phyloP scores from a whole-genome alignment of 441 rosid species.

The Croton laevigatus region DNA sequence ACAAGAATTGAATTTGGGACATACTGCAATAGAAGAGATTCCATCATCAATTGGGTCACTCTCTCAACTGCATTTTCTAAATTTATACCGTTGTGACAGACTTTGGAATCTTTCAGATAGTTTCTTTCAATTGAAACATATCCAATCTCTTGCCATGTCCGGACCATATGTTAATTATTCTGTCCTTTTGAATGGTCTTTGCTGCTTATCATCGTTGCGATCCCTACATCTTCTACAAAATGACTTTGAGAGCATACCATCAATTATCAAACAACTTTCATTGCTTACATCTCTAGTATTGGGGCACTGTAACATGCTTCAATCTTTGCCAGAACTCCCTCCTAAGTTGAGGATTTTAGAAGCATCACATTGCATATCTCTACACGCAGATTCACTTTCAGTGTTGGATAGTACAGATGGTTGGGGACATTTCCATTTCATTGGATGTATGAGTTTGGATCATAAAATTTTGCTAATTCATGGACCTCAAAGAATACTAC shows the following conservation, averaged over 20 bases:
- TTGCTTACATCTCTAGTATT: neutral
- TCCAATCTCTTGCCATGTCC: neutral
- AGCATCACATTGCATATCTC: neutral
- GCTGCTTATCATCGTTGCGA: neutral
- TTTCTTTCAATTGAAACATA: neutral
- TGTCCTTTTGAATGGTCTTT: no score
- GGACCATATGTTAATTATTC: neutral
- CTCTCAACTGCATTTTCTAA: neutral
- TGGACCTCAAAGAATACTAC: neutral
- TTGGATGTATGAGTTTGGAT: neutral
- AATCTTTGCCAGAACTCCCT: neutral
- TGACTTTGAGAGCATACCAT: neutral
- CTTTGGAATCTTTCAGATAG: constrained; percentile 3
- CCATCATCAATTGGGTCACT: constrained; percentile 1
- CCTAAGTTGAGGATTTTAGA: neutral
- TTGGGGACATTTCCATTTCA: neutral
- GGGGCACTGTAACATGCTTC: constrained; percentile 4
- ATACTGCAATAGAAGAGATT: neutral
- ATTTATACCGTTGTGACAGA: neutral
- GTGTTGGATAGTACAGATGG: neutral
- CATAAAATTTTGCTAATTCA: neutral
- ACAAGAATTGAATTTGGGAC: neutral
- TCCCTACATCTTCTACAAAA: neutral
- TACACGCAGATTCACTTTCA: neutral
- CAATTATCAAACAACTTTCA: constrained; percentile 6